phyloP scores from a whole-genome alignment of 208 protist species.

The Endotrypanum monterogeii region DNA sequence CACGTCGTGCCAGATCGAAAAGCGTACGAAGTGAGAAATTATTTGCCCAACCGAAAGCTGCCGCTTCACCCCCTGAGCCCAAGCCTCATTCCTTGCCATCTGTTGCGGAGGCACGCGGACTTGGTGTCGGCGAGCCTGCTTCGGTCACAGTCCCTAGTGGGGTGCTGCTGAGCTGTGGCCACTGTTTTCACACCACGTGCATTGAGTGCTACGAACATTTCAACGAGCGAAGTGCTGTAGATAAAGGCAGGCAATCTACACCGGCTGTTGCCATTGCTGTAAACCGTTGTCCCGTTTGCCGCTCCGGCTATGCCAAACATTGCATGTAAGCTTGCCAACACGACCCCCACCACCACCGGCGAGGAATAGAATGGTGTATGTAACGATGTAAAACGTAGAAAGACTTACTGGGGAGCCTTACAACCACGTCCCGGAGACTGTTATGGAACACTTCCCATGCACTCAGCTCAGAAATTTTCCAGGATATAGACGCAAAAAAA shows the following conservation, averaged over 20 bases:
- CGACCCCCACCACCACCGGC: no score
- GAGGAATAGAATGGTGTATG: background rate
- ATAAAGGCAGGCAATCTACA: conserved; percentile 2
- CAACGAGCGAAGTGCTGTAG: conserved; percentile 46
- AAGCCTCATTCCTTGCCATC: background rate
- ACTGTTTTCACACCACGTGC: conserved; percentile 81
- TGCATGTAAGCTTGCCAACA: conserved; percentile 38
- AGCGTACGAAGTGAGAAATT: background rate
- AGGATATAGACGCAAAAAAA: no score
- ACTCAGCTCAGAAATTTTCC: no score
- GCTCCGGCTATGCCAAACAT: conserved; percentile 74
- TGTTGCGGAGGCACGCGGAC: background rate
- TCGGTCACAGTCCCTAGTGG: conserved; percentile 16
- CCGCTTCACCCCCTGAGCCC: background rate
- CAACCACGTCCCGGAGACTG: no score
- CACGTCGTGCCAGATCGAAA: background rate
- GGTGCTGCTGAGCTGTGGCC: conserved; percentile 83
- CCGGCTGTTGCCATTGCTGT: conserved; percentile 7
- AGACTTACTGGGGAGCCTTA: no score
- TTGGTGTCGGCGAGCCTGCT: background rate
- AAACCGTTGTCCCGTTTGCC: conserved; percentile 78
- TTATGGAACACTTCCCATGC: no score
- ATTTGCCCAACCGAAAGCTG: background rate
- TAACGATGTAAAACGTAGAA: no score
- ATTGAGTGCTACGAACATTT: conserved; percentile 76